Conservation (phyloP, 148 eudicot genomes). For the Silene conica region DNA sequence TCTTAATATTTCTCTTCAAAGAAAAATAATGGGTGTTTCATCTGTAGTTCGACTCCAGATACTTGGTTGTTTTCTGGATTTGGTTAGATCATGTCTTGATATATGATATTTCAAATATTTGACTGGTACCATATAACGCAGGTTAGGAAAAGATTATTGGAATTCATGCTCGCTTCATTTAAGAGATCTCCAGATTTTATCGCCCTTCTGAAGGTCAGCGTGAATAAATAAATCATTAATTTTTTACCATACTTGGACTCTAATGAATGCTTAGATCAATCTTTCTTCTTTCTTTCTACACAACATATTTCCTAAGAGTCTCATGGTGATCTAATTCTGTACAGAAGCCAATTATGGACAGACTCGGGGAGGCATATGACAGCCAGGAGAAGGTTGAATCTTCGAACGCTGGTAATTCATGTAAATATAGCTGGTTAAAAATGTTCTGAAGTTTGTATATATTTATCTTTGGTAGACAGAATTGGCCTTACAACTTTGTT, state of each 20-base stretch:
- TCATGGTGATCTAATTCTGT: conserved; percentile 18
- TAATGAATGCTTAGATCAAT: not conserved
- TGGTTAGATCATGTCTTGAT: conserved; percentile 1
- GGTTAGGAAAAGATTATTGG: conserved; percentile 84
- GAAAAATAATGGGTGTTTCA: not conserved
- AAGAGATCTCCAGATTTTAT: conserved; percentile 74
- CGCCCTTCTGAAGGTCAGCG: conserved; percentile 80
- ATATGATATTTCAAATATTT: conserved; percentile 4
- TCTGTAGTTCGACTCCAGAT: not conserved
- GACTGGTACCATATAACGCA: conserved; percentile 22
- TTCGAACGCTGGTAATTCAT: not conserved
- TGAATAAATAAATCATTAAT: not conserved
- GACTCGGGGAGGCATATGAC: conserved; percentile 97
- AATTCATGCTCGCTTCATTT: conserved; percentile 92
- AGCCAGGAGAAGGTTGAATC: conserved; percentile 69
- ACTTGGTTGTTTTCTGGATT: not conserved
- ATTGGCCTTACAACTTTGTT: conserved; percentile 89
- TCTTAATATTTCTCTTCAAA: not conserved
- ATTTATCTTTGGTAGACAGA: conserved; percentile 55
- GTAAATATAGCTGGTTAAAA: not conserved
- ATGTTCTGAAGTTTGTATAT: conserved; percentile 2
- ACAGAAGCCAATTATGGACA: conserved; percentile 93
- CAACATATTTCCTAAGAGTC: conserved; percentile 7
- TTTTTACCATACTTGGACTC: not conserved
- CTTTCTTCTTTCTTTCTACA: not conserved